A percentile compares a stretch with the other conserved stretches of the same genome.
These are phyloP conservation scores for Avena insularis DNA, from an alignment of 176 grass and related monocot genomes.

Conservation along the genomic window DNA sequence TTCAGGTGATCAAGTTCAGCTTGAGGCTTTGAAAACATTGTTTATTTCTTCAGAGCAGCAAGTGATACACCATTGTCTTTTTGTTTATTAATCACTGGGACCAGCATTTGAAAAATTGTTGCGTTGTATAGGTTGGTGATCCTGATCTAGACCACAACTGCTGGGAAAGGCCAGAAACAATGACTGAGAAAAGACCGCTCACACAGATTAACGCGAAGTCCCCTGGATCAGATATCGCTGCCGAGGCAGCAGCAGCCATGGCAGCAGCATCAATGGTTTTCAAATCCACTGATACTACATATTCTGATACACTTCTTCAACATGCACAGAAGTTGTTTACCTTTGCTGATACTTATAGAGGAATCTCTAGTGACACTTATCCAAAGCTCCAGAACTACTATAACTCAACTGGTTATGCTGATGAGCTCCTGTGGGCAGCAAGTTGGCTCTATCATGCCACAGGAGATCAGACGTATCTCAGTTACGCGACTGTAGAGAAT, in stretches of 20 bases:
- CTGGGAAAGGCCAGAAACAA: slow-evolving; percentile 97
- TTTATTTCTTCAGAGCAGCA: slow-evolving; percentile 16
- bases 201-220: slow-evolving; percentile 74
- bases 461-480: slow-evolving; percentile 89
- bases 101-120: neutral
- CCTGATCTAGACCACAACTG: slow-evolving; percentile 94
- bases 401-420: slow-evolving; percentile 81
- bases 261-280: slow-evolving; percentile 93
- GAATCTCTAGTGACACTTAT: slow-evolving; percentile 69
- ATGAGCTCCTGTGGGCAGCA: slow-evolving; percentile 96
- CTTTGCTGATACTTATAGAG: slow-evolving; percentile 83
- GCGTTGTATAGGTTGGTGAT: slow-evolving; percentile 86
- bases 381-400: slow-evolving; percentile 81
- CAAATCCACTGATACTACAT: slow-evolving; percentile 70
- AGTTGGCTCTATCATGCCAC: slow-evolving; percentile 99
- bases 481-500: slow-evolving; percentile 87
- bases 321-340: slow-evolving; percentile 95
- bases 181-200: slow-evolving; percentile 88
- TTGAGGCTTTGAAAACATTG: neutral
- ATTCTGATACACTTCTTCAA: slow-evolving; percentile 85
- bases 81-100: slow-evolving; percentile 13
- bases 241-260: slow-evolving; percentile 91
- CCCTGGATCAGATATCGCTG: slow-evolving; percentile 91
- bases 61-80: neutral
- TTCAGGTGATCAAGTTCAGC: neutral